A percentile compares a stretch with the other conserved stretches of the same genome.
Evolutionary conservation across 805 yeast genomes (phyloP).

Genomic region (Starmera dryadoides): DNA sequence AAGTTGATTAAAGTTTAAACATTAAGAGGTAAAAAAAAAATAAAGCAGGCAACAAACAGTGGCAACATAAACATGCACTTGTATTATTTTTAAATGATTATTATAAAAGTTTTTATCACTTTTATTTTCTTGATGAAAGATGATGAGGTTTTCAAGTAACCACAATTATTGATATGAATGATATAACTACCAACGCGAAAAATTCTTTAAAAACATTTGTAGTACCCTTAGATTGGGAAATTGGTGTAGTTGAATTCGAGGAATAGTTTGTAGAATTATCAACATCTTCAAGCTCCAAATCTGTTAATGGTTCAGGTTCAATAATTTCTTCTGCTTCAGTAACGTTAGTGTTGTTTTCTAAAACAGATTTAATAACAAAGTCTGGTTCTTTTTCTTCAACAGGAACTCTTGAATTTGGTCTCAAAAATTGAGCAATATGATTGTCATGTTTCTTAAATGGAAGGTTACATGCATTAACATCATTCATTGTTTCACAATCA

Average conservation of each 20-base stretch:
- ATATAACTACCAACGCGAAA: background rate
- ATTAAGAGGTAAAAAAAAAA: background rate
- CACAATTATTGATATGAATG: background rate
- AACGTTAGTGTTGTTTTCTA: conserved; percentile 7
- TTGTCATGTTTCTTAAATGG: conserved; percentile 39
- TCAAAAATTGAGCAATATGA: conserved; percentile 21
- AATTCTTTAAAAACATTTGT: background rate
- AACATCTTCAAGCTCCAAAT: background rate
- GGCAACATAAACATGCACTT: no score
- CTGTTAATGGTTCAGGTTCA: background rate
- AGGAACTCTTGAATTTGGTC: conserved; percentile 18
- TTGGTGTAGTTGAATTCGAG: background rate
- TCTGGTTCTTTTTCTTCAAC: conserved; percentile 20
- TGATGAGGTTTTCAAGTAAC: background rate
- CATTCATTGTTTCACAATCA: conserved; percentile 39
- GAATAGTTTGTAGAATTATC: background rate
- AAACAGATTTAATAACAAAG: conserved; percentile 12
- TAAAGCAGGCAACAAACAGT: background rate
- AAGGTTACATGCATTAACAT: conserved; percentile 42
- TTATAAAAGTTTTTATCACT: no score
- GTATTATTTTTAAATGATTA: no score
- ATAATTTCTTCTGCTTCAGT: background rate
- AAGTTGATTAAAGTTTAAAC: background rate
- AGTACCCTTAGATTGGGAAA: background rate
- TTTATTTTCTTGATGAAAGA: no score